These are phyloP conservation scores for Fusarium miscanthi DNA, from an alignment of 2,329 filamentous ascomycete species.

Conservation along the genomic window DNA sequence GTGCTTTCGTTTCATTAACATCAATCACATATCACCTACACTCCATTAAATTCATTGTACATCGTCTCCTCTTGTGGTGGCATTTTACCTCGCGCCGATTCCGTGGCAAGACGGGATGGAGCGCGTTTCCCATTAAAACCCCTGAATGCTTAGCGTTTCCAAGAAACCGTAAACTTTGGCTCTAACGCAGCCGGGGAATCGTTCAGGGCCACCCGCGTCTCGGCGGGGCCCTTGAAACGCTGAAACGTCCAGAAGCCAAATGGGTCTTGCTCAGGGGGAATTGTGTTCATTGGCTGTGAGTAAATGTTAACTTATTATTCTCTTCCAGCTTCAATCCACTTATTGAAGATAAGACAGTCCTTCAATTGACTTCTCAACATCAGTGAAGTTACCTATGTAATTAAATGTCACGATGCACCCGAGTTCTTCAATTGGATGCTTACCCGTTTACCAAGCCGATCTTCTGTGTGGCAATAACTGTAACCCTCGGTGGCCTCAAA, in stretches of 20 bases:
- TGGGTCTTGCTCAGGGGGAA: constrained; percentile 32
- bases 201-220: constrained; percentile 25
- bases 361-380: not conserved
- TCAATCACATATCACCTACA: too few species aligned
- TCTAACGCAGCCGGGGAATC: constrained; percentile 35
- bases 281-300: constrained; percentile 9
- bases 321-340: not conserved
- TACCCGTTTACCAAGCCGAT: not conserved
- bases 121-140: constrained; percentile 33
- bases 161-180: constrained; percentile 23
- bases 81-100: not conserved
- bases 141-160: constrained; percentile 35
- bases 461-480: not conserved
- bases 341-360: not conserved
- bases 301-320: not conserved
- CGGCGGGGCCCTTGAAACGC: constrained; percentile 9
- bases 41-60: too few species aligned
- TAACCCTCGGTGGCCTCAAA: constrained; percentile 12
- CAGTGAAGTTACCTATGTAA: not conserved
- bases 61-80: not conserved
- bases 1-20: not conserved
- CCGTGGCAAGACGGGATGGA: not conserved
- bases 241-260: constrained; percentile 29
- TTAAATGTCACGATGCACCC: not conserved
- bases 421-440: not conserved